Base-by-base conservation (phyloP, 2,329 filamentous ascomycete species). In the Chalaropsis ovoidea region DNA sequence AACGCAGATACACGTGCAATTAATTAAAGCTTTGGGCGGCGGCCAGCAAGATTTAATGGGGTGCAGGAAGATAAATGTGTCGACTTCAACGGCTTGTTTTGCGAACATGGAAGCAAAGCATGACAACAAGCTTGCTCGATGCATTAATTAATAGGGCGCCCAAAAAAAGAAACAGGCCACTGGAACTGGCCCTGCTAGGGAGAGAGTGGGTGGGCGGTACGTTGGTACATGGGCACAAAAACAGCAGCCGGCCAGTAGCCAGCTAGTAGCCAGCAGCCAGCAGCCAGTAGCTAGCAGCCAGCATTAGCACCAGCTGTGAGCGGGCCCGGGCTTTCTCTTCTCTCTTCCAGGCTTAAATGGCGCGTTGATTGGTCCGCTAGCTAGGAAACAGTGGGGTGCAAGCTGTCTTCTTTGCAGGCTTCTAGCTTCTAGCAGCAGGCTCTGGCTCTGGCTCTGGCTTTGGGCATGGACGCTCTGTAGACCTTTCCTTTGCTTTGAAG, bases 151-250 rank as follows among this genome's bases (percentile, higher is more conserved):
- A 52, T 17, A 52, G 19, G 19, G 19, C 47, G 3, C 47, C 47
- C 47, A 19, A 5, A 52, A 45, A 52, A 52, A 52, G 17, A 31
- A 58, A 31, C 54, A 58, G 54, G 54, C 54, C 54, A 58, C 54
- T 58, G 31, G 22, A 58, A 58, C 47, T 39, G 31, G 15, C 27
- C 10, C 1, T n/a, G 17, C 15, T 47, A 47, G n/a, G 43, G 43
- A 47, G 43, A 47, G n/a, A 47, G 3, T n/a, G 43, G 15, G n/a
- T 39, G 15, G 15, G n/a, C 8, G 15, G 43, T 47, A 3, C 31
- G 31, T 31, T 6, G 15, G 43, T 47, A 47, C 43, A 17, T 47
- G n/a, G 3, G n/a, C n/a, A 58, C 7, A 31, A 39, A 56, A 35
- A 35, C 54, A 58, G 54, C 54, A 39, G 15, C 47, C 47, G n/a